Evolutionary conservation across 352 stramenopile genomes (phyloP).

Genomic region (Globisporangium perplexum): DNA sequence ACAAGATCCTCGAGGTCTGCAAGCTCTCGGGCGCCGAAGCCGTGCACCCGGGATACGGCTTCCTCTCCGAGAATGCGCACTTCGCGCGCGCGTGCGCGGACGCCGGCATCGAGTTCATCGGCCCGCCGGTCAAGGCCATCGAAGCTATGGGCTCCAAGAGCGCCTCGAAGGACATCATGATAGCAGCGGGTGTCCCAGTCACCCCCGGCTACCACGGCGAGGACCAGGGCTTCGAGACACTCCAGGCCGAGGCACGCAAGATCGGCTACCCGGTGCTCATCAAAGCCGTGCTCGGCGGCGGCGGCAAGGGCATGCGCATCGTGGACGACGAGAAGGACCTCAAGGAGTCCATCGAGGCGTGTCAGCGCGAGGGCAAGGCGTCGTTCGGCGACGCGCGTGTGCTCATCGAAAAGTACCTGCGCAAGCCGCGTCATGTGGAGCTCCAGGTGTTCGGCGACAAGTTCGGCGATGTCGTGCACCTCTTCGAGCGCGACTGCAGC

Average conservation of each 20-base stretch:
- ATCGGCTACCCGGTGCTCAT: conserved; percentile 93
- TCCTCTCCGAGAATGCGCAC: conserved; percentile 84
- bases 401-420: conserved; percentile 90
- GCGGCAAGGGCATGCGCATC: conserved; percentile 92
- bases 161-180: conserved; percentile 91
- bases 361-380: conserved; percentile 76
- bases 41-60: conserved; percentile 90
- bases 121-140: conserved; percentile 83
- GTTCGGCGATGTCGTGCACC: conserved; percentile 83
- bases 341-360: conserved; percentile 75
- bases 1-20: conserved; percentile 69
- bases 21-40: conserved; percentile 63
- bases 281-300: conserved; percentile 89
- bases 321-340: conserved; percentile 83
- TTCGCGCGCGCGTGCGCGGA: conserved; percentile 70
- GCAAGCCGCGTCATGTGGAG: conserved; percentile 89
- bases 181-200: conserved; percentile 76
- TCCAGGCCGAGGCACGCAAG: conserved; percentile 69
- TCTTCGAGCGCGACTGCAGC: conserved; percentile 91
- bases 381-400: conserved; percentile 90
- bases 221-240: conserved; percentile 75
- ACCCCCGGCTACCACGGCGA: conserved; percentile 90
- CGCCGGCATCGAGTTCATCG: conserved; percentile 87
- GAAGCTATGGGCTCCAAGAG: conserved; percentile 91
- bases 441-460: conserved; percentile 92